Conservation (phyloP, 2,329 filamentous ascomycete species). For the Ophiostoma ips region DNA sequence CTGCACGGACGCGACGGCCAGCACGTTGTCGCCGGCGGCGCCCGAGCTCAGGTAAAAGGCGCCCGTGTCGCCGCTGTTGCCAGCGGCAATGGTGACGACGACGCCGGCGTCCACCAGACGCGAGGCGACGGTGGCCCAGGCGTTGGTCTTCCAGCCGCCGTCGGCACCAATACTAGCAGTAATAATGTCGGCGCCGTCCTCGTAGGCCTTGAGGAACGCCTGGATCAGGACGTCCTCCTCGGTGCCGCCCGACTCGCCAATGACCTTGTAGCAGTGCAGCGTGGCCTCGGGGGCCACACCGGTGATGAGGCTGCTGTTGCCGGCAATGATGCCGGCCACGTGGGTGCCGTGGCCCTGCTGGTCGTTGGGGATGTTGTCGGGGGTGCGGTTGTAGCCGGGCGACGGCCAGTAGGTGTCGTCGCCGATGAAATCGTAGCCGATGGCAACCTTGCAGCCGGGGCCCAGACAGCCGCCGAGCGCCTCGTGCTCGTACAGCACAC, state of each 20-base stretch:
- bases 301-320: not conserved
- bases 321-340: not conserved
- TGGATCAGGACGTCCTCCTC: conserved; percentile 22
- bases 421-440: conserved; percentile 11
- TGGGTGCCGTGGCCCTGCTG: conserved; percentile 2
- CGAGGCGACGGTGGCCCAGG: conserved; percentile 26
- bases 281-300: conserved; percentile 17
- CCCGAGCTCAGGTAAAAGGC: conserved; percentile 16
- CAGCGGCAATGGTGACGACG: conserved; percentile 26
- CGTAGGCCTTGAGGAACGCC: conserved; percentile 22
- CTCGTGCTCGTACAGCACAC: conserved; percentile 9
- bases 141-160: conserved; percentile 25
- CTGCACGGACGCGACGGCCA: not conserved
- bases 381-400: not conserved
- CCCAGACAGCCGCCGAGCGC: conserved; percentile 12
- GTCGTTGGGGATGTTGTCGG: conserved; percentile 2
- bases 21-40: conserved; percentile 4
- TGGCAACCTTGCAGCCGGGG: conserved; percentile 8
- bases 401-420: not conserved
- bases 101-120: conserved; percentile 27
- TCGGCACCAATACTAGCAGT: conserved; percentile 15
- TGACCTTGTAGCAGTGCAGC: conserved; percentile 17
- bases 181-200: conserved; percentile 28
- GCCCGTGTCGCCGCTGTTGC: conserved; percentile 23
- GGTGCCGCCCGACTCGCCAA: conserved; percentile 12